Evolutionary conservation across 139 green algal genomes (phyloP), one percentile per base, ranked within the genome.

Genomic region (Pleodorina starrii): DNA sequence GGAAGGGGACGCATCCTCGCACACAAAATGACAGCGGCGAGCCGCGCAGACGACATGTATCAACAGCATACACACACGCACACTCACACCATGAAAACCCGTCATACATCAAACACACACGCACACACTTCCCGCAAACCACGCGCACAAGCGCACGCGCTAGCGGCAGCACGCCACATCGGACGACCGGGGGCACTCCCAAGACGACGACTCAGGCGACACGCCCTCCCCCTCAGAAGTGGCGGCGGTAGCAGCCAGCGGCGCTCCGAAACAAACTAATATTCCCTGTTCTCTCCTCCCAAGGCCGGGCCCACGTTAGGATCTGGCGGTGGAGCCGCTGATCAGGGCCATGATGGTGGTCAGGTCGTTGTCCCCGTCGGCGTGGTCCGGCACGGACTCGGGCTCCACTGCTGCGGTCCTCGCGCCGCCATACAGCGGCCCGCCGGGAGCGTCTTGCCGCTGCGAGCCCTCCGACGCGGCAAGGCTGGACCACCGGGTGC

Each of bases 281-380:
- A n/a, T n/a, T n/a, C n/a, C n/a, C n/a, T n/a, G n/a, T n/a, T n/a
- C n/a, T n/a, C n/a, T n/a, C n/a, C n/a, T n/a, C n/a, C n/a, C n/a
- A n/a, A n/a, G n/a, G n/a, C n/a, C n/a, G n/a, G n/a, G n/a, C n/a
- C n/a, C n/a, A n/a, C n/a, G n/a, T n/a, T n/a, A n/a, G n/a, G n/a
- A n/a, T n/a, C n/a, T n/a, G n/a, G n/a, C n/a, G n/a, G n/a, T n/a
- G n/a, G n/a, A n/a, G n/a, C n/a, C 60, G 32, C 77, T 87, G 5
- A 87, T 77, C 7, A 87, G 81, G 19, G 60, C 81, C 81, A 87
- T 87, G 12, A 87, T 66, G n/a, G 43, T 50, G 63, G 42, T 73
- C 2, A 87, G 42, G 38, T 87, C 81, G 17, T 44, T 73, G 11
- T 78, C 60, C 19, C 42, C 59, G 25, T 86, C 59, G 5, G 36